Percentiles rank a stretch among this genome's conserved stretches.
Evolutionary conservation across 768 basidiomycete genomes (phyloP).

Genomic region (Tricholoma sp.): DNA sequence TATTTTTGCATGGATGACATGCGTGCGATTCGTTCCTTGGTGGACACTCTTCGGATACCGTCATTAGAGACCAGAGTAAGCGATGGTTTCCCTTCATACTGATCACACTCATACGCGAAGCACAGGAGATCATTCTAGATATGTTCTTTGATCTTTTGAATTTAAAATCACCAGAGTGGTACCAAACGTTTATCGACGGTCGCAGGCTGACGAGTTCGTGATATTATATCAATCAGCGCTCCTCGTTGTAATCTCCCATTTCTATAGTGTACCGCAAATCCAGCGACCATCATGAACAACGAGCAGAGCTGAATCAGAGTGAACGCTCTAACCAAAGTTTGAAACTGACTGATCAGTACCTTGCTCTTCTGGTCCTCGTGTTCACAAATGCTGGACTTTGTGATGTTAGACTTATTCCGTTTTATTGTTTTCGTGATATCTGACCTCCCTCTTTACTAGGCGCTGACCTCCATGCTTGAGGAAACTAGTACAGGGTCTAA

Average conservation of each 20-base stretch:
- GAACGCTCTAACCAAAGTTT: conserved; percentile 54
- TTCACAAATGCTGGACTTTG: conserved; percentile 84
- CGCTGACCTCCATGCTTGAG: conserved; percentile 79
- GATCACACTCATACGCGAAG: neutral
- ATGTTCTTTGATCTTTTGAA: conserved; percentile 92
- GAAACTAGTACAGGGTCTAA: conserved; percentile 68
- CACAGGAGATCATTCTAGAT: conserved; percentile 86
- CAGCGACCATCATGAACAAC: conserved; percentile 34
- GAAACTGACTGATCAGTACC: conserved; percentile 89
- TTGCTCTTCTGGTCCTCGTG: conserved; percentile 77
- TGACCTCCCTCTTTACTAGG: conserved; percentile 38
- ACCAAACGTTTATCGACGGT: conserved; percentile 86
- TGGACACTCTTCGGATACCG: conserved; percentile 85
- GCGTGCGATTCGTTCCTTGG: conserved; percentile 76
- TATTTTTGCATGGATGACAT: conserved; percentile 91
- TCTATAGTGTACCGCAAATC: conserved; percentile 65
- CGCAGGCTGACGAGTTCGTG: conserved; percentile 77
- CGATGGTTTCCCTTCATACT: conserved; percentile 1
- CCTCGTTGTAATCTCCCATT: neutral
- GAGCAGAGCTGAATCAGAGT: conserved; percentile 25
- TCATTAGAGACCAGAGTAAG: conserved; percentile 80
- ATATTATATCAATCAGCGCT: neutral
- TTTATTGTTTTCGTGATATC: neutral
- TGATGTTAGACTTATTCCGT: conserved; percentile 48
- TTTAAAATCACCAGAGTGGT: conserved; percentile 91